Conservation (phyloP, 1,284 basidiomycete species). For the Phylloporus sp. region DNA sequence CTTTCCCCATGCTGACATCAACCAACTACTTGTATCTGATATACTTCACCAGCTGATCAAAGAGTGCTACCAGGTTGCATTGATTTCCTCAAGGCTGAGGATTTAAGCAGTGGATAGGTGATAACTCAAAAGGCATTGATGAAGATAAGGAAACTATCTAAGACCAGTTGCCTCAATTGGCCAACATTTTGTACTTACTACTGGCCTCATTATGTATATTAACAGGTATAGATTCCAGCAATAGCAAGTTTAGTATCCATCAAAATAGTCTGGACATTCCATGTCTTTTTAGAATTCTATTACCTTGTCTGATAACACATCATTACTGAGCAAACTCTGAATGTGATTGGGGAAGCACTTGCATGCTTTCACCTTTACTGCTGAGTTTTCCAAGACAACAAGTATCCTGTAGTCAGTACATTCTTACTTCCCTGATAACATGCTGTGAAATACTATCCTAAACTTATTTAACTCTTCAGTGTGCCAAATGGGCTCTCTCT, state of each 20-base stretch:
- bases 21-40: not conserved
- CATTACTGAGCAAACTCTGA: too few relatives aligned
- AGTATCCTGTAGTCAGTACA: not conserved
- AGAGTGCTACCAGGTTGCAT: not conserved
- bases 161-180: too few relatives aligned
- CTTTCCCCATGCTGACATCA: not conserved
- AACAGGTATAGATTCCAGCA: too few relatives aligned
- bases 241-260: not conserved
- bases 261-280: not conserved
- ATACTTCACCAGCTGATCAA: conserved; percentile 9
- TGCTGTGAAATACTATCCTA: not conserved
- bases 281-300: not conserved
- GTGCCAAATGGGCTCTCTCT: not conserved
- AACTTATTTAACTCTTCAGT: not conserved
- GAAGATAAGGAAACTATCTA: too few relatives aligned
- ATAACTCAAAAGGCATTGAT: conserved; percentile 9
- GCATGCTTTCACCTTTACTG: too few relatives aligned
- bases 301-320: not conserved
- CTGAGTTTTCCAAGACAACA: too few relatives aligned
- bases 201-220: too few relatives aligned
- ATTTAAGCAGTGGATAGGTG: conserved; percentile 9
- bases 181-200: not conserved
- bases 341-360: too few relatives aligned
- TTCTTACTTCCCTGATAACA: not conserved
- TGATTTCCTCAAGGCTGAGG: not conserved